phyloP scores from a whole-genome alignment of 176 grass and related monocot species.

The Musa beccarii region DNA sequence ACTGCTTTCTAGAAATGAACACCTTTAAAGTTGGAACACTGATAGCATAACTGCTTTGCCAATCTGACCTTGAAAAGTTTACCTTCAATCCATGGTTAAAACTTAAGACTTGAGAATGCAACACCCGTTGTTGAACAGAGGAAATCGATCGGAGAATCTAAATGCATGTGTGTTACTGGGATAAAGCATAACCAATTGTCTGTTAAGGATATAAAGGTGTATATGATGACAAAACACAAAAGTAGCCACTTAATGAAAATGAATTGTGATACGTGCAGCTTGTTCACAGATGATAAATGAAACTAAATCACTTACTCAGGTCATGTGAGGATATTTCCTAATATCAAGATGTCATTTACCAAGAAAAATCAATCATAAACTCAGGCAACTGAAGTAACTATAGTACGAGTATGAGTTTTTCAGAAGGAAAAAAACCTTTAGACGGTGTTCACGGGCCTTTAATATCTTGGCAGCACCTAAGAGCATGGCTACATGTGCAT shows the following conservation, averaged over 20 bases:
- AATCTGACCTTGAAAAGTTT: neutral
- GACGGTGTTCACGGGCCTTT: slow-evolving; percentile 50
- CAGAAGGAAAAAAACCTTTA: slow-evolving; percentile 38
- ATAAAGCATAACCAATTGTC: neutral
- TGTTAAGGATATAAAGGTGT: neutral
- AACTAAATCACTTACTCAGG: neutral
- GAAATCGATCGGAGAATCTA: neutral
- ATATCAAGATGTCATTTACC: neutral
- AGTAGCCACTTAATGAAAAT: neutral
- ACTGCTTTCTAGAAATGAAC: no score
- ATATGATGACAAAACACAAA: neutral
- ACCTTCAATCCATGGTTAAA: neutral
- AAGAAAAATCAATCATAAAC: neutral
- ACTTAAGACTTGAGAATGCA: neutral
- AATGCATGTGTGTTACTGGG: neutral
- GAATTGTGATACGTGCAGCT: neutral
- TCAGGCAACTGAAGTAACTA: neutral
- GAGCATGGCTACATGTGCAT: slow-evolving; percentile 99
- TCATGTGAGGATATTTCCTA: neutral
- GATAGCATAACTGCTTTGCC: no score
- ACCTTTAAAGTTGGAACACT: no score
- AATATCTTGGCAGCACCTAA: slow-evolving; percentile 82
- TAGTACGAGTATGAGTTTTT: neutral
- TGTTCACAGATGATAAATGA: neutral
- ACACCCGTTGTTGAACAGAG: neutral